These are phyloP conservation scores for Cyclocybe cylindracea DNA, from an alignment of 768 basidiomycete genomes.

Conservation along the genomic window DNA sequence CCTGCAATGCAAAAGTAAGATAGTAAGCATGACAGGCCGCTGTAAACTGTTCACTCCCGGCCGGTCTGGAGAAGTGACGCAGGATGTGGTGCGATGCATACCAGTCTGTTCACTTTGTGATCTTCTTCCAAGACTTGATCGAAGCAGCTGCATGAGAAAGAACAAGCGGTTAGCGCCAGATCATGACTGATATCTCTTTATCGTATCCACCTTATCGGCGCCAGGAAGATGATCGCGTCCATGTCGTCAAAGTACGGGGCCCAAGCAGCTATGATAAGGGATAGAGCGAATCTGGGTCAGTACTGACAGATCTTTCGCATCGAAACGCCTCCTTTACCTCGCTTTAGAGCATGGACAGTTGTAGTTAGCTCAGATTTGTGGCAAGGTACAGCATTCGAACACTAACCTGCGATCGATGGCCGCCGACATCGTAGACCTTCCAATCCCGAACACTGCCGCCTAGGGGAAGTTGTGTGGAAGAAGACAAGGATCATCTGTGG, in stretches of 20 bases:
- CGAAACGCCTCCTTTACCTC: conserved; percentile 18
- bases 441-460: conserved; percentile 31
- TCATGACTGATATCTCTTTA: too few species aligned
- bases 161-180: background rate
- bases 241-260: conserved; percentile 68
- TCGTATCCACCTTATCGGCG: conserved; percentile 52
- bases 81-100: conserved; percentile 21
- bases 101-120: conserved; percentile 60
- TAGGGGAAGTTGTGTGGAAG: background rate
- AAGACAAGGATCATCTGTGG: background rate
- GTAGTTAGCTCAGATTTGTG: conserved; percentile 1
- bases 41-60: too few species aligned
- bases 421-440: conserved; percentile 58
- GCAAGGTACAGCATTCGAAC: background rate
- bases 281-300: background rate
- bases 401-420: conserved; percentile 66
- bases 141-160: conserved; percentile 45
- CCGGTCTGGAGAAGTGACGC: too few species aligned
- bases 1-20: conserved; percentile 38
- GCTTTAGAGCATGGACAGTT: conserved; percentile 18
- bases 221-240: conserved; percentile 72
- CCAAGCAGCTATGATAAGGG: conserved; percentile 47
- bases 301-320: background rate
- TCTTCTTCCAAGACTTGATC: conserved; percentile 73
- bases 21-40: background rate